Evolutionary conservation across 2,329 filamentous ascomycete species (phyloP).

Genomic region (Nemania sp.): DNA sequence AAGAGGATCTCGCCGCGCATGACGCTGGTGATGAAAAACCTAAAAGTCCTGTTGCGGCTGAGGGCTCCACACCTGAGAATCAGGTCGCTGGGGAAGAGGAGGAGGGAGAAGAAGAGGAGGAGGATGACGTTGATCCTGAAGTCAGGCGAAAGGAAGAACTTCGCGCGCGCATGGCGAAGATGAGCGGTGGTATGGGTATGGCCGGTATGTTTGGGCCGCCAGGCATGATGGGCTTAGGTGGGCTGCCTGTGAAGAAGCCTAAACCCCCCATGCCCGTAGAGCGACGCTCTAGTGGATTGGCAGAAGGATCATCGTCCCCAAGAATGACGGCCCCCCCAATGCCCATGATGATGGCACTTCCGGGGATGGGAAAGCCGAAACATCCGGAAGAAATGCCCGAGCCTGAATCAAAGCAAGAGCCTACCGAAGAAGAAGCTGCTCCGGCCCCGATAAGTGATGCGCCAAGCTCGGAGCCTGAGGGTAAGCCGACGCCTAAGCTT

Average conservation of each 20-base stretch:
- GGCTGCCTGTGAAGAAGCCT: constrained; percentile 67
- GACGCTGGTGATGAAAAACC: constrained; percentile 78
- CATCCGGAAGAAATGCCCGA: constrained; percentile 58
- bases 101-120: constrained; percentile 78
- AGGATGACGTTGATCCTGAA: constrained; percentile 90
- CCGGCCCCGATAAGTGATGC: constrained; percentile 48
- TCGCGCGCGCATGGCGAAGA: constrained; percentile 95
- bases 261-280: constrained; percentile 58
- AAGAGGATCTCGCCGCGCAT: constrained; percentile 72
- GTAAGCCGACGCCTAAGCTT: constrained; percentile 44
- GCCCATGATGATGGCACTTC: constrained; percentile 72
- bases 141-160: constrained; percentile 86
- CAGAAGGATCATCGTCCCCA: constrained; percentile 57
- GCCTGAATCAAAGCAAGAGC: constrained; percentile 63
- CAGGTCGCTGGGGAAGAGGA: constrained; percentile 63
- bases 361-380: constrained; percentile 75
- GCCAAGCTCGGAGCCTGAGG: constrained; percentile 41
- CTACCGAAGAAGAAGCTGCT: constrained; percentile 52
- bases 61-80: constrained; percentile 52
- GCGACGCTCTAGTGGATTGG: constrained; percentile 58
- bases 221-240: constrained; percentile 72
- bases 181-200: constrained; percentile 93
- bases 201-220: constrained; percentile 88
- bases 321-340: constrained; percentile 64
- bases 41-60: constrained; percentile 53